Percentiles rank a stretch among this genome's conserved stretches.
Evolutionary conservation across 129 eudicot species (phyloP).

Genomic region (Helichrysum umbraculigerum): DNA sequence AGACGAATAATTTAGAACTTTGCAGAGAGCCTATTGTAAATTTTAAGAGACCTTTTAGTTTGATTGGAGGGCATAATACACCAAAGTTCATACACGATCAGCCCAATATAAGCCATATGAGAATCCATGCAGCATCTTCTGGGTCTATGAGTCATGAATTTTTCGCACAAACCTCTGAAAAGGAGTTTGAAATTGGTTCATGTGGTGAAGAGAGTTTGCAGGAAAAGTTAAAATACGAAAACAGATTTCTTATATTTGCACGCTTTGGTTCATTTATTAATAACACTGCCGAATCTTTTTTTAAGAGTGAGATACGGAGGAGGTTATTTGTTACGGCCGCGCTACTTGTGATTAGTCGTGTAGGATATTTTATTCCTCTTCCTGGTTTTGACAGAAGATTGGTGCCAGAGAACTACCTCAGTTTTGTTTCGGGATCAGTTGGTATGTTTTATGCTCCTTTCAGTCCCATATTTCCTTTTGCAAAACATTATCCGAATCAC

Average conservation of each 20-base stretch:
- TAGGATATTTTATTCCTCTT: constrained; percentile 93
- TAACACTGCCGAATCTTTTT: constrained; percentile 75
- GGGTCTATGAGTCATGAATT: constrained; percentile 49
- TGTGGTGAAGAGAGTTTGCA: constrained; percentile 35
- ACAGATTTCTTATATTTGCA: constrained; percentile 66
- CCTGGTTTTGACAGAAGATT: constrained; percentile 96
- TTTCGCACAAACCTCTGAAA: constrained; percentile 24
- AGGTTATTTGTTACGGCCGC: constrained; percentile 86
- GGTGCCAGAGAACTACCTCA: constrained; percentile 86
- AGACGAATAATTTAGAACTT: constrained; percentile 21
- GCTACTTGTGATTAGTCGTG: constrained; percentile 74
- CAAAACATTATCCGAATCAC: not conserved
- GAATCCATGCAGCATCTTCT: constrained; percentile 49
- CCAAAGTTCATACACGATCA: constrained; percentile 16
- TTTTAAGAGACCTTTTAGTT: constrained; percentile 26
- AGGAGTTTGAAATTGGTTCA: constrained; percentile 26
- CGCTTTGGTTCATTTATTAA: constrained; percentile 68
- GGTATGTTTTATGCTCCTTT: constrained; percentile 48
- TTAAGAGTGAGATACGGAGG: constrained; percentile 92
- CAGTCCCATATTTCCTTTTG: not conserved
- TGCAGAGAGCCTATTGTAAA: constrained; percentile 26
- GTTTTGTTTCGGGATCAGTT: constrained; percentile 78
- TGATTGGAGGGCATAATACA: constrained; percentile 19
- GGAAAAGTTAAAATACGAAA: constrained; percentile 50
- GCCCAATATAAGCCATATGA: constrained; percentile 28